Percentiles rank a stretch among this genome's conserved stretches.
Conservation (phyloP, 495 filamentous ascomycete genomes). For the Aspergillus ellipticus region DNA sequence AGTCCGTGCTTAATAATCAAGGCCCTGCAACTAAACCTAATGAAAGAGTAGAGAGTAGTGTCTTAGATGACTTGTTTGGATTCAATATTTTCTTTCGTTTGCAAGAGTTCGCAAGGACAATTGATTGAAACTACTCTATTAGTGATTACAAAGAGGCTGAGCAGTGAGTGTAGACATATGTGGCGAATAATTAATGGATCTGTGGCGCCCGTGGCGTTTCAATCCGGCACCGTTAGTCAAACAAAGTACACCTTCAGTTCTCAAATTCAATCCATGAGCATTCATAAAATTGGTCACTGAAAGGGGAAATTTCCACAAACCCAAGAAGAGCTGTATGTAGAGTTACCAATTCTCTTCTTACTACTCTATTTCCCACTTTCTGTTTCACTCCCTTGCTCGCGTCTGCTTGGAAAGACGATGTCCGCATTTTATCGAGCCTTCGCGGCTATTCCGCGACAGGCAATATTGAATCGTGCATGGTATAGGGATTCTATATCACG, state of each 20-base stretch:
- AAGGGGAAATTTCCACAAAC: background rate
- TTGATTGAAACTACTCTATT: too few relatives aligned
- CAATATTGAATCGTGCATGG: constrained; percentile 13
- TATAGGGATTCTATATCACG: constrained; percentile 21
- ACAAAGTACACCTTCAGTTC: too few relatives aligned
- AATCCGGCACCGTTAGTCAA: background rate
- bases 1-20: too few relatives aligned
- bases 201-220: constrained; percentile 10
- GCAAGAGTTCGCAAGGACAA: too few relatives aligned
- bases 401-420: constrained; percentile 13
- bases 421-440: constrained; percentile 22
- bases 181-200: background rate
- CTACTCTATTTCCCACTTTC: background rate
- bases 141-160: background rate
- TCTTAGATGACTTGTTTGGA: too few relatives aligned
- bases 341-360: background rate
- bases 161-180: too few relatives aligned
- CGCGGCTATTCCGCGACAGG: constrained; percentile 20
- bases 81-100: too few relatives aligned
- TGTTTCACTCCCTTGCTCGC: background rate
- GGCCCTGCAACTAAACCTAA: too few relatives aligned
- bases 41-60: too few relatives aligned
- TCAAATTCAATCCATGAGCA: too few relatives aligned
- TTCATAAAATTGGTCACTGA: background rate
- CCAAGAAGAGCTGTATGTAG: background rate